Conservation (phyloP, 2,329 filamentous ascomycete species). For the Aspergillus sp. region DNA sequence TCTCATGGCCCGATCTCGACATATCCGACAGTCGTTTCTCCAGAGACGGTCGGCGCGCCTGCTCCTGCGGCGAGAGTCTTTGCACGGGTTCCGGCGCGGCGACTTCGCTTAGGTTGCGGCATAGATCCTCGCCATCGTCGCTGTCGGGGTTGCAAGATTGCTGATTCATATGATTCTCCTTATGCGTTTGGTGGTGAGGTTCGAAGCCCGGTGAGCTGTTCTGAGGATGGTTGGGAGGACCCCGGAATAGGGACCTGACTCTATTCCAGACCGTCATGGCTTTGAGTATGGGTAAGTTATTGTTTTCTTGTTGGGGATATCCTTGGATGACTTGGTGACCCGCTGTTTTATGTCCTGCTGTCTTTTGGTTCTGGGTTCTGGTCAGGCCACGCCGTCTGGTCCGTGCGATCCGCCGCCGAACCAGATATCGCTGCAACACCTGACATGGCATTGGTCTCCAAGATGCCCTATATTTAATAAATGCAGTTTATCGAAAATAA, state of each 20-base stretch:
- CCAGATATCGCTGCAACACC: not conserved
- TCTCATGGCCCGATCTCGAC: not conserved
- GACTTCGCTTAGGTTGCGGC: not conserved
- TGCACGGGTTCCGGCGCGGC: not conserved
- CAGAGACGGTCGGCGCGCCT: not conserved
- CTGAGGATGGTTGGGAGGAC: not conserved
- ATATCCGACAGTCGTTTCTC: not conserved
- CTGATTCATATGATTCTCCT: not conserved
- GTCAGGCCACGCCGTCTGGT: not conserved
- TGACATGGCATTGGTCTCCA: not conserved
- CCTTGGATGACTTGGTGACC: not conserved
- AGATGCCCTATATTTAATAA: not conserved
- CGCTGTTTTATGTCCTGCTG: not conserved
- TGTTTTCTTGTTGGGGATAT: not conserved
- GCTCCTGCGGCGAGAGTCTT: not conserved
- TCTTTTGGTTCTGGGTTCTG: not conserved
- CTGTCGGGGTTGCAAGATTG: not conserved
- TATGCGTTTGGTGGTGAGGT: not conserved
- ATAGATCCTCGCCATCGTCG: not conserved
- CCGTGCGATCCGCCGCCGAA: not conserved
- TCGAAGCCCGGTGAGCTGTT: not conserved
- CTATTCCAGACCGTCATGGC: not conserved
- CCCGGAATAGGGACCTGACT: not conserved
- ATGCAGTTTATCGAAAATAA: too few species aligned
- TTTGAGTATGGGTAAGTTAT: not conserved